Evolutionary conservation across 257 asterid genomes (phyloP).

Genomic region (Nicotiana obtusifolia): DNA sequence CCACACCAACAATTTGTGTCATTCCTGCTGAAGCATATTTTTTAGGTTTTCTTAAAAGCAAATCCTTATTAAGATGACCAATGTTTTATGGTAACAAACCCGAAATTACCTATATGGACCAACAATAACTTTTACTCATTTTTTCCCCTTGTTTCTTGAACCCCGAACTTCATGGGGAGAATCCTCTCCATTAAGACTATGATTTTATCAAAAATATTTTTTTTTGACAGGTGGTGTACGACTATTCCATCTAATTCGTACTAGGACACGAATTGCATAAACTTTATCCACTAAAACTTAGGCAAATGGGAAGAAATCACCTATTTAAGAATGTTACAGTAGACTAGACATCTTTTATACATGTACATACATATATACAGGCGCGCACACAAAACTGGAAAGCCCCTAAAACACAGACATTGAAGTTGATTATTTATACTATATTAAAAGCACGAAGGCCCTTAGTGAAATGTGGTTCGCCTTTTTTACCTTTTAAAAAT

Average conservation of each 20-base stretch:
- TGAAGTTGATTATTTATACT: neutral
- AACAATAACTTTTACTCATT: neutral
- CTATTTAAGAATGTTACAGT: neutral
- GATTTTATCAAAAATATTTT: too few species aligned
- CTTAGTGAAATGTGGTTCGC: too few species aligned
- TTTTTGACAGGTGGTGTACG: too few species aligned
- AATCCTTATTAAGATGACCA: neutral
- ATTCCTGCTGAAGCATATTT: neutral
- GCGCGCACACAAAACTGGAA: neutral
- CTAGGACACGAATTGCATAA: too few species aligned
- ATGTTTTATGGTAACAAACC: neutral
- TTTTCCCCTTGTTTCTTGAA: too few species aligned
- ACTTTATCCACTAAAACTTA: too few species aligned
- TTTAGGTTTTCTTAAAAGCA: neutral
- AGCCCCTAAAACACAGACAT: neutral
- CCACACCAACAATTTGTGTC: neutral
- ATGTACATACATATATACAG: neutral
- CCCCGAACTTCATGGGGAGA: neutral
- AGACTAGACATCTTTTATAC: neutral
- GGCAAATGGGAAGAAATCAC: too few species aligned
- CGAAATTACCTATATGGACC: neutral
- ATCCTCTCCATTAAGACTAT: neutral
- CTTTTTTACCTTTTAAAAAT: too few species aligned
- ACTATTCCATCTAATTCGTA: too few species aligned
- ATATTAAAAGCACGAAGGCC: too few species aligned